Conservation (phyloP, 306 rosid genomes). For the Trifolium subterraneum region DNA sequence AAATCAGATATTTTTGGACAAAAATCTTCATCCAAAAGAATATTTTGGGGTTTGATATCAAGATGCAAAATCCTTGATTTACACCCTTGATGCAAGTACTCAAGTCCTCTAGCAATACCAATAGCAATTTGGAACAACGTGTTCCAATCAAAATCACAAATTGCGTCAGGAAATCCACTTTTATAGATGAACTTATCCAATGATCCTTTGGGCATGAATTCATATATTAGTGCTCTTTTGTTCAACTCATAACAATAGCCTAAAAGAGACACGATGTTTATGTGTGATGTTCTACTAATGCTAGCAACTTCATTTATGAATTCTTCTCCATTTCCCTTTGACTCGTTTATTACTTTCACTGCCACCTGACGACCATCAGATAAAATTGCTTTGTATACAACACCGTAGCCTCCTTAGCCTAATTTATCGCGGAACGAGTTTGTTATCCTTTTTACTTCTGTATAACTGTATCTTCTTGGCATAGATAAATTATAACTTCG, state of each 20-base stretch:
- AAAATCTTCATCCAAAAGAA: conserved; percentile 34
- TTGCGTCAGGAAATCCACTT: background rate
- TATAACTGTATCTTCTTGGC: conserved; percentile 40
- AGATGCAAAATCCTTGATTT: conserved; percentile 25
- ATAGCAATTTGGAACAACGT: conserved; percentile 22
- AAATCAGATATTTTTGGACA: conserved; percentile 48
- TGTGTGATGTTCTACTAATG: background rate
- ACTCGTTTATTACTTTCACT: background rate
- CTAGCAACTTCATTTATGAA: background rate
- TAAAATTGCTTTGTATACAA: conserved; percentile 8
- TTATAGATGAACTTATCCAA: conserved; percentile 42
- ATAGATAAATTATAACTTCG: background rate
- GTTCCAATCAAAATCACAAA: conserved; percentile 33
- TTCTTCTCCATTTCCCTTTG: background rate
- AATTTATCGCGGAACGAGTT: conserved; percentile 36
- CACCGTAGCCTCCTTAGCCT: conserved; percentile 57
- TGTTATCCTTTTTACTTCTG: conserved; percentile 42
- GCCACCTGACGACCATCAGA: background rate
- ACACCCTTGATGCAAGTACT: conserved; percentile 36
- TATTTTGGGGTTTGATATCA: conserved; percentile 44
- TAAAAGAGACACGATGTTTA: background rate
- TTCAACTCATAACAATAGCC: background rate
- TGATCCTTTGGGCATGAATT: conserved; percentile 49
- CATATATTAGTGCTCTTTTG: conserved; percentile 17
- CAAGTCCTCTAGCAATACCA: conserved; percentile 45